Conservation (phyloP, 306 rosid species). For the Lithocarpus polystachyus region DNA sequence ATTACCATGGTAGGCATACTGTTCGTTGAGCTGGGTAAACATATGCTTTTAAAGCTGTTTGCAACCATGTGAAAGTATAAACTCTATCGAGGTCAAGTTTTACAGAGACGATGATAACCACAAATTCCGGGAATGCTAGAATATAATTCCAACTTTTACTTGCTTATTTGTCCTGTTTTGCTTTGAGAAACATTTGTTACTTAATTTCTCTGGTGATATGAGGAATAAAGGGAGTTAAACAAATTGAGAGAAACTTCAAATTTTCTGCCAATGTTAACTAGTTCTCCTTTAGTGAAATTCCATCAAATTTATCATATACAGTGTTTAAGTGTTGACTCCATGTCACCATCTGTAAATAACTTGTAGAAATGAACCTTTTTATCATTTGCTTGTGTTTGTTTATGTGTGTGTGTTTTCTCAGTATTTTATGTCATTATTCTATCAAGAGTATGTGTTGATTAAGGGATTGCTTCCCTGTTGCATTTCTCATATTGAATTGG, state of each 20-base stretch:
- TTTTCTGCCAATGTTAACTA: neutral
- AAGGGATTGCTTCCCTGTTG: neutral
- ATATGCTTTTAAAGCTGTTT: too few relatives aligned
- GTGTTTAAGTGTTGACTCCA: neutral
- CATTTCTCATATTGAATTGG: too few relatives aligned
- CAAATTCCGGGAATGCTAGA: neutral
- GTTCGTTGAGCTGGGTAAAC: conserved; percentile 14
- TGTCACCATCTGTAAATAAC: neutral
- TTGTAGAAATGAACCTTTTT: neutral
- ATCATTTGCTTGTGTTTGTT: neutral
- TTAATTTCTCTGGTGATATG: neutral
- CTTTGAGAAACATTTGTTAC: neutral
- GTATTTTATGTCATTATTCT: neutral
- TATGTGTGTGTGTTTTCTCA: neutral
- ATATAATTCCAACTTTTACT: too few relatives aligned
- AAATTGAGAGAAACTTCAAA: neutral
- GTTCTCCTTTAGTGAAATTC: neutral
- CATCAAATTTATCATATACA: neutral
- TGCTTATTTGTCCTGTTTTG: neutral
- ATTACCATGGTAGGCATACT: conserved; percentile 37
- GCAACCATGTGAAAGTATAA: too few relatives aligned
- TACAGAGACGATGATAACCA: too few relatives aligned
- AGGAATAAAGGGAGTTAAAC: neutral
- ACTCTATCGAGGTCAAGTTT: too few relatives aligned
- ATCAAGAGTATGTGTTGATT: neutral